Evolutionary conservation across 1,139 yeast species (phyloP).

Genomic region (Lipomyces yarrowii): DNA sequence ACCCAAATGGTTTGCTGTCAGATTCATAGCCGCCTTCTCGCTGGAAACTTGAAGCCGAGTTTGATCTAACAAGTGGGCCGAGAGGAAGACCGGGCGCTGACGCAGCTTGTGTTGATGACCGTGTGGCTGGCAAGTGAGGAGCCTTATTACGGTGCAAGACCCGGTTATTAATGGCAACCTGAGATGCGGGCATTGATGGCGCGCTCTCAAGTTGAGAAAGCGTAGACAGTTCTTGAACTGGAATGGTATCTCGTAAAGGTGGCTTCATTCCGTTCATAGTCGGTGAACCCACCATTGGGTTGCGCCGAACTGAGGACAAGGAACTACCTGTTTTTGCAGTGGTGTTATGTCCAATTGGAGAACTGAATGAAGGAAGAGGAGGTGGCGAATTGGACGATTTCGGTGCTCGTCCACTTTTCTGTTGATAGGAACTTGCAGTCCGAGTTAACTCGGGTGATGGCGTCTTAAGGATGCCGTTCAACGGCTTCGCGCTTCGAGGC

Average conservation of each 20-base stretch:
- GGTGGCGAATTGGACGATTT: slow-evolving; percentile 1
- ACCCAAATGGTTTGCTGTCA: slow-evolving; percentile 11
- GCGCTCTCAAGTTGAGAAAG: not conserved
- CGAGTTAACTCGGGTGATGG: slow-evolving; percentile 10
- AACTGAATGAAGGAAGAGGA: slow-evolving; percentile 1
- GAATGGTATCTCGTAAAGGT: not conserved
- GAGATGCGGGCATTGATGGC: slow-evolving; percentile 1
- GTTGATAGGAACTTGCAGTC: not conserved
- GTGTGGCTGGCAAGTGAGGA: not conserved
- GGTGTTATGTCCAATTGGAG: slow-evolving; percentile 1
- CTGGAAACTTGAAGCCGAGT: slow-evolving; percentile 19
- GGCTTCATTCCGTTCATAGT: not conserved
- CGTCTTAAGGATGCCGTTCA: slow-evolving; percentile 7
- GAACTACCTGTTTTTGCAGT: slow-evolving; percentile 5
- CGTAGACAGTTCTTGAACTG: not conserved
- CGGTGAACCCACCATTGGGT: not conserved
- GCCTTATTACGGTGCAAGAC: not conserved
- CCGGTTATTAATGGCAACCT: not conserved
- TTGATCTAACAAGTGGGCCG: slow-evolving; percentile 8
- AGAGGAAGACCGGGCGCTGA: not conserved
- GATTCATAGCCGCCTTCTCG: slow-evolving; percentile 3
- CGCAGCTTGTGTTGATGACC: not conserved
- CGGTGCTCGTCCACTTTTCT: not conserved
- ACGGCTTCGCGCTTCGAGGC: slow-evolving; percentile 11
- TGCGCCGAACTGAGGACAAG: slow-evolving; percentile 16